A percentile compares a stretch with the other conserved stretches of the same genome.
Evolutionary conservation across 805 yeast species (phyloP).

Genomic region (Cyberlindnera petersonii): DNA sequence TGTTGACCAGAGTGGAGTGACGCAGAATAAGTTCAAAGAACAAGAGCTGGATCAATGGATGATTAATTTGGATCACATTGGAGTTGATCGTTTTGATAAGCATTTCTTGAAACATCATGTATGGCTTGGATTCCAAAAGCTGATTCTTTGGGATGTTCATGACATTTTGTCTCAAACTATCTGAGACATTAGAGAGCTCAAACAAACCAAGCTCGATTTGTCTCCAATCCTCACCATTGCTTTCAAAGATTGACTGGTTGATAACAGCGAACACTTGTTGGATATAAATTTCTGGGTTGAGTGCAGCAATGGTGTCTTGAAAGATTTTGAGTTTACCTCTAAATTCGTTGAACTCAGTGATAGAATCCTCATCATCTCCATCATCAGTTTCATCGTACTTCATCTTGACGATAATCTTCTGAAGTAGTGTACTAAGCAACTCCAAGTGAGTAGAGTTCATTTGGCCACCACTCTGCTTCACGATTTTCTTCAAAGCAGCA

Average conservation of each 20-base stretch:
- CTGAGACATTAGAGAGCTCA: slow-evolving; percentile 76
- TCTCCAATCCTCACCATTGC: slow-evolving; percentile 58
- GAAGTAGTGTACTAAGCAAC: slow-evolving; percentile 58
- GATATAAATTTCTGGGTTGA: slow-evolving; percentile 56
- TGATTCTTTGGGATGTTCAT: slow-evolving; percentile 65
- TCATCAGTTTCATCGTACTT: slow-evolving; percentile 74
- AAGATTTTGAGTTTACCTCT: slow-evolving; percentile 70
- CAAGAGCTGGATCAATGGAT: slow-evolving; percentile 75
- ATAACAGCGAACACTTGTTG: slow-evolving; percentile 60
- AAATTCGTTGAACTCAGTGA: slow-evolving; percentile 75
- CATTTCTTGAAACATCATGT: slow-evolving; percentile 56
- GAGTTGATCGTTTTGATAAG: slow-evolving; percentile 48
- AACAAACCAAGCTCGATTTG: slow-evolving; percentile 80
- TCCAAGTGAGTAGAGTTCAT: slow-evolving; percentile 39
- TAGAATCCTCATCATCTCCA: slow-evolving; percentile 69
- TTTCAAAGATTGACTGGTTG: slow-evolving; percentile 40
- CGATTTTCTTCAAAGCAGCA: slow-evolving; percentile 58
- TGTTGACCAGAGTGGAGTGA: slow-evolving; percentile 61
- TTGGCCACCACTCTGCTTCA: slow-evolving; percentile 37
- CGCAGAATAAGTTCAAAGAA: slow-evolving; percentile 84
- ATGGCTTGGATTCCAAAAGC: slow-evolving; percentile 63
- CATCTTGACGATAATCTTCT: slow-evolving; percentile 72
- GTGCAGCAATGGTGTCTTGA: slow-evolving; percentile 75
- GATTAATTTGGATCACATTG: slow-evolving; percentile 48
- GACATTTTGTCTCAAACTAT: slow-evolving; percentile 72